These are phyloP conservation scores for Scytalidium lignicola DNA, from an alignment of 2,329 filamentous ascomycete species.

Conservation along the genomic window DNA sequence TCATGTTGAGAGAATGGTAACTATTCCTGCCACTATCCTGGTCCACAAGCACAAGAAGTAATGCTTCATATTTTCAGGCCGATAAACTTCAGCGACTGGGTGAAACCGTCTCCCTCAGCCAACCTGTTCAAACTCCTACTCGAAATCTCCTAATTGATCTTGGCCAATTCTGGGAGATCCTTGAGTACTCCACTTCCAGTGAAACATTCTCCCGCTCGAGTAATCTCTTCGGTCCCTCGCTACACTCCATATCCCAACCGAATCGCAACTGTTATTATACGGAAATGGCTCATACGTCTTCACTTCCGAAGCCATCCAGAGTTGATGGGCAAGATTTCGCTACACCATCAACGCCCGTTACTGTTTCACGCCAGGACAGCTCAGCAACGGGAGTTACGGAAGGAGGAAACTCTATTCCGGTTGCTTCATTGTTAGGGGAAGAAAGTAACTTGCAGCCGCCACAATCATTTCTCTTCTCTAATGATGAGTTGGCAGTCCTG, in stretches of 20 bases:
- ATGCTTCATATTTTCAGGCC: slow-evolving; percentile 27
- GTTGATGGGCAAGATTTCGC: slow-evolving; percentile 27
- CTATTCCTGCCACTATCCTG: slow-evolving; percentile 4
- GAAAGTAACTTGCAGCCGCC: not conserved
- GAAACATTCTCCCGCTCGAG: slow-evolving; percentile 29
- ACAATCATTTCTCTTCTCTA: slow-evolving; percentile 19
- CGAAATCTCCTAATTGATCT: slow-evolving; percentile 38
- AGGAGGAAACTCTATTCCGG: too few species aligned
- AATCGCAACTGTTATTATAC: slow-evolving; percentile 11
- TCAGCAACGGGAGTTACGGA: slow-evolving; percentile 13
- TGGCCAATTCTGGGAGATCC: slow-evolving; percentile 42
- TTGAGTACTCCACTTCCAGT: slow-evolving; percentile 39
- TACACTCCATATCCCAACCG: slow-evolving; percentile 26
- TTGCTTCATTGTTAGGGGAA: too few species aligned
- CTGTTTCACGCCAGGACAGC: slow-evolving; percentile 10
- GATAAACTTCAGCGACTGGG: slow-evolving; percentile 36
- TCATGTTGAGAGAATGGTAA: slow-evolving; percentile 38
- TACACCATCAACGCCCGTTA: slow-evolving; percentile 7
- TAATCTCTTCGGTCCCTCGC: slow-evolving; percentile 36
- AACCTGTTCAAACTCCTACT: slow-evolving; percentile 29
- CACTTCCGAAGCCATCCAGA: slow-evolving; percentile 37
- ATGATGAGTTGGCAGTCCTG: slow-evolving; percentile 40
- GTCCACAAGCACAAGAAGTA: not conserved
- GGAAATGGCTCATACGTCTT: slow-evolving; percentile 37
- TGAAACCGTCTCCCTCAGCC: slow-evolving; percentile 38